phyloP scores from a whole-genome alignment of 2,329 filamentous ascomycete species.

The Aspergillus pseudoviridinutans region DNA sequence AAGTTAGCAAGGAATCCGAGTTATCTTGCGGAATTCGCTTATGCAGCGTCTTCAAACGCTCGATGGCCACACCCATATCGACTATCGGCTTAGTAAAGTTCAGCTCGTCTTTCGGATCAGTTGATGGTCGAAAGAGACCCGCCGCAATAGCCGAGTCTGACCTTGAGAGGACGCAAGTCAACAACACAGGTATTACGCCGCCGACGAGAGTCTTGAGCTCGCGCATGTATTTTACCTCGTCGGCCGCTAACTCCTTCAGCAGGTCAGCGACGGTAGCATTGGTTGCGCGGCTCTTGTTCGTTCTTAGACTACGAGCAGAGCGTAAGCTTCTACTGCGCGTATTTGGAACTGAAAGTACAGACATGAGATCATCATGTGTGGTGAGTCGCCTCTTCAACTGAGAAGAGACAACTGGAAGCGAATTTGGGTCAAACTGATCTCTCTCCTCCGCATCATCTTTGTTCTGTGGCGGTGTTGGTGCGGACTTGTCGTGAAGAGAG shows the following conservation, averaged over 20 bases:
- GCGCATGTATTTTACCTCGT: slow-evolving; percentile 82
- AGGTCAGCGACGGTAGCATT: slow-evolving; percentile 70
- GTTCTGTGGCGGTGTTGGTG: slow-evolving; percentile 9
- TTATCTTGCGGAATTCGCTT: slow-evolving; percentile 73
- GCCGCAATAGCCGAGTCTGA: slow-evolving; percentile 61
- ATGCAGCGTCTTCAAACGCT: slow-evolving; percentile 77
- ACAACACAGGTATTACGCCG: slow-evolving; percentile 86
- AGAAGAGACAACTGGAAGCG: slow-evolving; percentile 43
- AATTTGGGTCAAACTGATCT: slow-evolving; percentile 44
- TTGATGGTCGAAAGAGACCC: slow-evolving; percentile 62
- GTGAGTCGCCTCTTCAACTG: slow-evolving; percentile 71
- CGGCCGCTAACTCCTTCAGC: slow-evolving; percentile 72
- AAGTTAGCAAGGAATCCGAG: slow-evolving; percentile 67
- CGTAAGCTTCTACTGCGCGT: slow-evolving; percentile 65
- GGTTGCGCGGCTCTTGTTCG: slow-evolving; percentile 62
- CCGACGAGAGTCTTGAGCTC: slow-evolving; percentile 92
- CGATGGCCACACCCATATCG: slow-evolving; percentile 86
- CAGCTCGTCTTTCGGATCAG: slow-evolving; percentile 52
- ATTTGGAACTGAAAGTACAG: slow-evolving; percentile 69
- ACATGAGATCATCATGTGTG: slow-evolving; percentile 90
- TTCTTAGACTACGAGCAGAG: slow-evolving; percentile 74
- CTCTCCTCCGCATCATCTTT: slow-evolving; percentile 38
- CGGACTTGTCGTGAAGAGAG: slow-evolving; percentile 23
- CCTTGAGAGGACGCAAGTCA: slow-evolving; percentile 77
- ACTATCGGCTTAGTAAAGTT: slow-evolving; percentile 81